Evolutionary conservation across 805 yeast genomes (phyloP).

Genomic region (Komagataella mondaviorum): DNA sequence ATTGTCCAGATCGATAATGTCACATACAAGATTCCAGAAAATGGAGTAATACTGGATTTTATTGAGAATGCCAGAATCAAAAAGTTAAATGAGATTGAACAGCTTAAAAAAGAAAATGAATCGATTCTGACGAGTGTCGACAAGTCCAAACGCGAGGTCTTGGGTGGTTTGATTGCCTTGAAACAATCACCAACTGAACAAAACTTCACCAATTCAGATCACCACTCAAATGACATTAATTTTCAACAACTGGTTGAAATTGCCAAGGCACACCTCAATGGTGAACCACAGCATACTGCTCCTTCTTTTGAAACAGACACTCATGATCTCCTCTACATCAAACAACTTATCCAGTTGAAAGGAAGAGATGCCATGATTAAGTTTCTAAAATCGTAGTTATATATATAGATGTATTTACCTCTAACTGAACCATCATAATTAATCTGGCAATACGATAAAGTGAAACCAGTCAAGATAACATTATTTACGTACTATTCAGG

Average conservation of each 20-base stretch:
- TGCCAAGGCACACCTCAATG: conserved; percentile 13
- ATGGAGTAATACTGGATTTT: conserved; percentile 58
- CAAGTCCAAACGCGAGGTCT: background rate
- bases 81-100: conserved; percentile 18
- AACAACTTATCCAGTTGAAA: conserved; percentile 47
- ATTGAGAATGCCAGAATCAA: conserved; percentile 33
- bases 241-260: conserved; percentile 33
- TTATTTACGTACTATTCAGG: background rate
- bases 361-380: conserved; percentile 54
- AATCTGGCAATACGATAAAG: background rate
- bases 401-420: background rate
- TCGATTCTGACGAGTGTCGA: conserved; percentile 13
- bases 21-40: conserved; percentile 55
- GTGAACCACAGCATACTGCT: conserved; percentile 5
- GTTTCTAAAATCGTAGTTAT: conserved; percentile 28
- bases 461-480: background rate
- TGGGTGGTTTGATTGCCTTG: background rate
- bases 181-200: background rate
- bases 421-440: background rate
- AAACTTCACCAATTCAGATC: conserved; percentile 10
- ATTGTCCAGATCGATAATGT: conserved; percentile 22
- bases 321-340: conserved; percentile 38
- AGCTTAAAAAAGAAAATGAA: conserved; percentile 16
- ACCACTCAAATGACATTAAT: conserved; percentile 17
- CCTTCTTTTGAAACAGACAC: conserved; percentile 23